These are phyloP conservation scores for Serendipita sp. DNA, from an alignment of 768 basidiomycete genomes.

Conservation along the genomic window DNA sequence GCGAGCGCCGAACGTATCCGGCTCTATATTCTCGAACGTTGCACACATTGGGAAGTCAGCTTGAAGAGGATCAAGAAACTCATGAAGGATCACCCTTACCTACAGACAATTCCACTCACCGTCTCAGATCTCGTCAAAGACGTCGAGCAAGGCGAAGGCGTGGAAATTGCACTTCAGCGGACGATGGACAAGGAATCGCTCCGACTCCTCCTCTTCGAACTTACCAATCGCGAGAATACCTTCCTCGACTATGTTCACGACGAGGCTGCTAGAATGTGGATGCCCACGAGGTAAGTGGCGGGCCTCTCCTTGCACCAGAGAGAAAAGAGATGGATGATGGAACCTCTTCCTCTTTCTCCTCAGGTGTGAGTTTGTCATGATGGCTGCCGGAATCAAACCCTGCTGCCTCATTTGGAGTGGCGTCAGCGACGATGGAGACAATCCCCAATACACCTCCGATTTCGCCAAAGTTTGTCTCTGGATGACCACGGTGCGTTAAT, in stretches of 20 bases:
- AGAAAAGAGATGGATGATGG: background rate
- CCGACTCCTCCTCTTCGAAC: background rate
- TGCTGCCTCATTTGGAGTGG: background rate
- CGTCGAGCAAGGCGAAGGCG: background rate
- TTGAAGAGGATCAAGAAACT: background rate
- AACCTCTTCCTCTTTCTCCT: too few relatives aligned
- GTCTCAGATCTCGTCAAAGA: background rate
- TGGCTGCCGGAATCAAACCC: background rate
- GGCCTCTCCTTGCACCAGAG: background rate
- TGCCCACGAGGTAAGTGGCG: constrained; percentile 2
- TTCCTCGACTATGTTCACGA: constrained; percentile 1
- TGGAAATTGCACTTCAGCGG: background rate
- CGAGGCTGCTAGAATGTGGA: constrained; percentile 1
- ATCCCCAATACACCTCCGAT: background rate
- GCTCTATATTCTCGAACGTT: background rate
- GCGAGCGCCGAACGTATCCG: background rate
- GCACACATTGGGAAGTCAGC: background rate
- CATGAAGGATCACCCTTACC: background rate
- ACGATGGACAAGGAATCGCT: background rate
- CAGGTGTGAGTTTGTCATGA: background rate
- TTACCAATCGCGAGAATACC: background rate
- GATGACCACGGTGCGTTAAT: constrained; percentile 6
- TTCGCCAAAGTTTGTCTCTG: constrained; percentile 5
- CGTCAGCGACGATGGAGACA: background rate
- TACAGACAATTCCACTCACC: background rate